Evolutionary conservation across 2,329 filamentous ascomycete species (phyloP).

Genomic region (Cladorrhinum sp.): DNA sequence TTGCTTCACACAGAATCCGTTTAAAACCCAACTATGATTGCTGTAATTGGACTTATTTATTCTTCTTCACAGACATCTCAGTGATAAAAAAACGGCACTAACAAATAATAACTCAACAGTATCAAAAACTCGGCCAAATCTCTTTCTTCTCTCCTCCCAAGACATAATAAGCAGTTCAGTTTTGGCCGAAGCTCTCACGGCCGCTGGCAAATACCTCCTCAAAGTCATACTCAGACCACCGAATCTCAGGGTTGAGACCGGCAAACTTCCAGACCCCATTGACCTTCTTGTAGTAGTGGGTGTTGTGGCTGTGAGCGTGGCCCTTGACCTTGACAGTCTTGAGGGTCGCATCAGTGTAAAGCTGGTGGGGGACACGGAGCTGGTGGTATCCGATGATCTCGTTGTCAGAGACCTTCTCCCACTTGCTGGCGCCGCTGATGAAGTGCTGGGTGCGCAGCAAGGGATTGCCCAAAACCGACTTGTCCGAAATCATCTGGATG

Average conservation of each 20-base stretch:
- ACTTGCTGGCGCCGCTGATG: slow-evolving; percentile 54
- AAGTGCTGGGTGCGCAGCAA: slow-evolving; percentile 64
- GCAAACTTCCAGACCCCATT: slow-evolving; percentile 62
- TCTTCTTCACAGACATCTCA: too few relatives aligned
- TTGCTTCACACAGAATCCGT: too few relatives aligned
- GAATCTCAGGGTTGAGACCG: slow-evolving; percentile 52
- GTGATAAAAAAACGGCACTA: too few relatives aligned
- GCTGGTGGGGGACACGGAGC: slow-evolving; percentile 60
- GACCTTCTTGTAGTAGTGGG: slow-evolving; percentile 56
- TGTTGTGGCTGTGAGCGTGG: slow-evolving; percentile 57
- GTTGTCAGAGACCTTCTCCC: slow-evolving; percentile 55
- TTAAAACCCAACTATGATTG: too few relatives aligned
- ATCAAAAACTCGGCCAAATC: too few relatives aligned
- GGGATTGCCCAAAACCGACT: slow-evolving; percentile 57
- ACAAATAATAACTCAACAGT: too few relatives aligned
- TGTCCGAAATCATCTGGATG: slow-evolving; percentile 56
- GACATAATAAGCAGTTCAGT: neutral
- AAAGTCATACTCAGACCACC: slow-evolving; percentile 57
- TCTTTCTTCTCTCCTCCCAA: neutral
- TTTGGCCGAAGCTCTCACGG: slow-evolving; percentile 37
- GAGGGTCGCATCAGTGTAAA: slow-evolving; percentile 51
- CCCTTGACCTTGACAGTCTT: slow-evolving; percentile 54
- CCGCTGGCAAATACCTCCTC: slow-evolving; percentile 50
- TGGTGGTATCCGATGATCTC: slow-evolving; percentile 60
- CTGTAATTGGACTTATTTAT: too few relatives aligned